These are phyloP conservation scores for Limnanthes douglasii DNA, from an alignment of 345 rosid genomes.

Conservation along the genomic window DNA sequence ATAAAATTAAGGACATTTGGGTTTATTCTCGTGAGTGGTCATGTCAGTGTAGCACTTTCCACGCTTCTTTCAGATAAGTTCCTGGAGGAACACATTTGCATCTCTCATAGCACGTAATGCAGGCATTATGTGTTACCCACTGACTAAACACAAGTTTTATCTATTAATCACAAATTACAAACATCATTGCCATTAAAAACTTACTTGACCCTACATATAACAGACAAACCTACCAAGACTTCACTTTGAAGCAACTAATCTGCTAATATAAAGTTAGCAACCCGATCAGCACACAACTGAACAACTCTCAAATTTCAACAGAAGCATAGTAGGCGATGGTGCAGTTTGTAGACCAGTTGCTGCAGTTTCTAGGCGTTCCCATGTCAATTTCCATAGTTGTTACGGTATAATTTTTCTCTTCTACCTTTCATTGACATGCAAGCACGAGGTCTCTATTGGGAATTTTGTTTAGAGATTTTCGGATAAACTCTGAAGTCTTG, in stretches of 20 bases:
- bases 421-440: conserved; percentile 32
- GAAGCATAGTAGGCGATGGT: conserved; percentile 12
- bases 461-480: no score
- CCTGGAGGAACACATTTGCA: conserved; percentile 98
- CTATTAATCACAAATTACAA: no score
- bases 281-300: conserved; percentile 33
- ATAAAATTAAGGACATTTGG: conserved; percentile 86
- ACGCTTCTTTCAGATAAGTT: conserved; percentile 55
- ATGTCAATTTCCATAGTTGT: conserved; percentile 33
- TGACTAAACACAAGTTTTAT: no score
- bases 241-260: conserved; percentile 3
- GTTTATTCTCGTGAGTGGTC: conserved; percentile 48
- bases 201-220: conserved; percentile 3
- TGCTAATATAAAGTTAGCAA: background rate
- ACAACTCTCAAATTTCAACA: conserved; percentile 19
- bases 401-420: conserved; percentile 31
- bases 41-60: conserved; percentile 79
- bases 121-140: no score
- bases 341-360: conserved; percentile 20
- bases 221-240: conserved; percentile 1
- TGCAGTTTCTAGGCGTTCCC: conserved; percentile 54
- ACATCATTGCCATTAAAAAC: conserved; percentile 5
- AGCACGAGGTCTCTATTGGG: no score
- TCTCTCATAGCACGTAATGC: conserved; percentile 73
- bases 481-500: no score